Conservation (phyloP, 2,329 filamentous ascomycete species). For the Tolypocladium tropicale region DNA sequence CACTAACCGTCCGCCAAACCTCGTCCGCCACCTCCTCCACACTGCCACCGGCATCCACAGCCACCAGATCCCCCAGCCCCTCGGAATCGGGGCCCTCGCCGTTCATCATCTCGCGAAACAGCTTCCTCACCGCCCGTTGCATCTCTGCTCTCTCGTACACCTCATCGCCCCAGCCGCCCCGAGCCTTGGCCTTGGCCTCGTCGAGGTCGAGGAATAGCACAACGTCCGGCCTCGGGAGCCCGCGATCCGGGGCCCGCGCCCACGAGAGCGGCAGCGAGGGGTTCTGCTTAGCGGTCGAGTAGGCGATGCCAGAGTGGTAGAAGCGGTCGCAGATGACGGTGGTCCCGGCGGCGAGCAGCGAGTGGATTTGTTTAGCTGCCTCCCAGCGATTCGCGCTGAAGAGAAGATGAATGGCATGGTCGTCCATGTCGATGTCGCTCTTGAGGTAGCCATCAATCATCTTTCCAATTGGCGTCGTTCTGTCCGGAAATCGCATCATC, state of each 20-base stretch:
- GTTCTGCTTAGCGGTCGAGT: slow-evolving; percentile 79
- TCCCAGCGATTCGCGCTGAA: slow-evolving; percentile 94
- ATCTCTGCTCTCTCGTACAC: slow-evolving; percentile 78
- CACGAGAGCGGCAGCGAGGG: slow-evolving; percentile 60
- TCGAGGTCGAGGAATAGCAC: slow-evolving; percentile 81
- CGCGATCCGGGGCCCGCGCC: slow-evolving; percentile 76
- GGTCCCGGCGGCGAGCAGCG: slow-evolving; percentile 51
- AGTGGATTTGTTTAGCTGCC: slow-evolving; percentile 39
- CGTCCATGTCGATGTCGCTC: slow-evolving; percentile 62
- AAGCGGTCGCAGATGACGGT: slow-evolving; percentile 86
- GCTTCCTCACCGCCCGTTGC: slow-evolving; percentile 65
- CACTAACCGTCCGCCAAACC: slow-evolving; percentile 41
- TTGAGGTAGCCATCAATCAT: slow-evolving; percentile 80
- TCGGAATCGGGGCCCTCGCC: slow-evolving; percentile 18
- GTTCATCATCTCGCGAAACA: slow-evolving; percentile 50
- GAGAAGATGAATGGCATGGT: slow-evolving; percentile 81
- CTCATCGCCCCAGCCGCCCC: slow-evolving; percentile 85
- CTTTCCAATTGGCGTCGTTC: slow-evolving; percentile 73
- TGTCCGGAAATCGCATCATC: slow-evolving; percentile 54
- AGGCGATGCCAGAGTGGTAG: slow-evolving; percentile 90
- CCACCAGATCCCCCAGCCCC: slow-evolving; percentile 42
- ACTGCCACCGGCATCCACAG: slow-evolving; percentile 42
- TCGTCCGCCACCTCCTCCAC: slow-evolving; percentile 47
- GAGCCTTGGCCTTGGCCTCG: slow-evolving; percentile 56
- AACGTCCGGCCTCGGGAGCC: slow-evolving; percentile 77